Evolutionary conservation across 306 rosid genomes (phyloP).

Genomic region (Sechiopsis laciniata): DNA sequence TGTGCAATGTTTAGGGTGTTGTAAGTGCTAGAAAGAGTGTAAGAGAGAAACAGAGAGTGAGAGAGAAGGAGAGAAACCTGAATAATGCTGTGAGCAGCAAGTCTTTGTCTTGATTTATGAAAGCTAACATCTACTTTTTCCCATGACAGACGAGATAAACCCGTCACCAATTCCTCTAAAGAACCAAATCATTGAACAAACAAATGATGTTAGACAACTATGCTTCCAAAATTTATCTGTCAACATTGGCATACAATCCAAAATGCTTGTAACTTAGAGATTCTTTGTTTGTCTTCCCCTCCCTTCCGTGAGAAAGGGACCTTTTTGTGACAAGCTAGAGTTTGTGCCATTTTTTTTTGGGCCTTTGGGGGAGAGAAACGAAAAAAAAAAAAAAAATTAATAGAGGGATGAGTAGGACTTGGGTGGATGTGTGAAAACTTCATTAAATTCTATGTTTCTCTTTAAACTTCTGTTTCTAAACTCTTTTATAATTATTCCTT

Average conservation of each 20-base stretch:
- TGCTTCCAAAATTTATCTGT: background rate
- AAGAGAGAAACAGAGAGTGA: background rate
- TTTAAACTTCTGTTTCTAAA: too few species aligned
- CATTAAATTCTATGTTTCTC: too few species aligned
- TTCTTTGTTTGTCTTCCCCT: too few species aligned
- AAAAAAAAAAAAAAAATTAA: too few species aligned
- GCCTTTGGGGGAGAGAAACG: too few species aligned
- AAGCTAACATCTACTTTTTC: slow-evolving; percentile 96
- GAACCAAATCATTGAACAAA: background rate
- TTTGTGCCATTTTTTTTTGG: too few species aligned
- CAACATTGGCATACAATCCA: background rate
- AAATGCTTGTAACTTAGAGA: background rate
- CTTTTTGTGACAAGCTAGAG: too few species aligned
- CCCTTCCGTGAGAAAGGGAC: too few species aligned
- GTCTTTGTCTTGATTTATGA: slow-evolving; percentile 58
- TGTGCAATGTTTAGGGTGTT: background rate
- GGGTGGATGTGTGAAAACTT: too few species aligned
- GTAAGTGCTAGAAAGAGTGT: background rate
- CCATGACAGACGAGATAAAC: slow-evolving; percentile 79
- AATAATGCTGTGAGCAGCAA: slow-evolving; percentile 95
- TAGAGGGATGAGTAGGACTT: too few species aligned
- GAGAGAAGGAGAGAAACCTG: slow-evolving; percentile 46
- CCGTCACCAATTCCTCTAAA: slow-evolving; percentile 84
- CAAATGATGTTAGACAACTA: slow-evolving; percentile 12
- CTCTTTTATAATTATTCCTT: too few species aligned